Conservation (phyloP, 1,139 yeast species). For the Scheffersomyces quercinus region DNA sequence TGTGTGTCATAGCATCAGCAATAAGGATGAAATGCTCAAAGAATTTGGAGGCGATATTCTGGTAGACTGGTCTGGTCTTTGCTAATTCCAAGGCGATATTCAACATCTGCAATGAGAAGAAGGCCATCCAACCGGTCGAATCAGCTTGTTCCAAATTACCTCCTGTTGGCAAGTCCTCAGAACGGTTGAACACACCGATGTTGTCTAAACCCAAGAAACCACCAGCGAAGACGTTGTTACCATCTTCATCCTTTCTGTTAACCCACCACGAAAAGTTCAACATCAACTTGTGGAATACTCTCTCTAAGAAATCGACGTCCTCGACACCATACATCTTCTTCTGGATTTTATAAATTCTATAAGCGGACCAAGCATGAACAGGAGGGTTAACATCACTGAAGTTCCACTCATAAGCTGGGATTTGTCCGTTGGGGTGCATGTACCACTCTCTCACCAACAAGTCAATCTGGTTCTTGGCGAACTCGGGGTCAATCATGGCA, state of each 20-base stretch:
- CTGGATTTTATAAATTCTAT: slow-evolving; percentile 86
- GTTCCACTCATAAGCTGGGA: slow-evolving; percentile 98
- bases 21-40: slow-evolving; percentile 91
- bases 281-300: slow-evolving; percentile 87
- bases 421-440: slow-evolving; percentile 98
- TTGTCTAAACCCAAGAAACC: slow-evolving; percentile 94
- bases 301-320: slow-evolving; percentile 83
- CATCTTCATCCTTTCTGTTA: slow-evolving; percentile 84
- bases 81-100: slow-evolving; percentile 92
- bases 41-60: slow-evolving; percentile 92
- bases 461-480: slow-evolving; percentile 89
- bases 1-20: slow-evolving; percentile 92
- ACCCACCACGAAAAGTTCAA: slow-evolving; percentile 99
- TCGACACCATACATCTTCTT: slow-evolving; percentile 81
- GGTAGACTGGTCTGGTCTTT: slow-evolving; percentile 83
- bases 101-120: slow-evolving; percentile 87
- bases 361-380: slow-evolving; percentile 97
- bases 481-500: slow-evolving; percentile 93
- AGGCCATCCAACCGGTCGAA: slow-evolving; percentile 99
- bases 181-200: slow-evolving; percentile 90
- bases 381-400: slow-evolving; percentile 96
- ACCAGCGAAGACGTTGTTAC: slow-evolving; percentile 91
- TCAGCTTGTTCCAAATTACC: slow-evolving; percentile 93
- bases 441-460: slow-evolving; percentile 93
- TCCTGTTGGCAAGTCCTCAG: slow-evolving; percentile 94